Percentiles rank a stretch among this genome's conserved stretches.
Conservation (phyloP, 768 basidiomycete species). For the Lepiota venenata region DNA sequence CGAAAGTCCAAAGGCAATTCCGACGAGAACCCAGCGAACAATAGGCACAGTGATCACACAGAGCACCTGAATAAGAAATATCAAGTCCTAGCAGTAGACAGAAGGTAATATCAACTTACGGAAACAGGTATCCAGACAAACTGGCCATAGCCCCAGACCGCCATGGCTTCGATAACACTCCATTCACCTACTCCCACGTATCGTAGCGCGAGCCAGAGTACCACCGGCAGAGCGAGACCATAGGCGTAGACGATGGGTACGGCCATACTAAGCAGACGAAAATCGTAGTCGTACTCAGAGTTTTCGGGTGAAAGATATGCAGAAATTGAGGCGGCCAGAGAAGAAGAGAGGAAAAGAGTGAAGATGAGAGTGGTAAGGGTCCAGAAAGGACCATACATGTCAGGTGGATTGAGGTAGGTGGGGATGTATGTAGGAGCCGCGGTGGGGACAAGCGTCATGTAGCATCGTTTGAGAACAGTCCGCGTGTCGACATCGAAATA, state of each 20-base stretch:
- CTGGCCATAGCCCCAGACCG: slow-evolving; percentile 78
- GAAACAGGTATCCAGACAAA: slow-evolving; percentile 90
- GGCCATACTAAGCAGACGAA: slow-evolving; percentile 79
- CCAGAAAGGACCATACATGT: slow-evolving; percentile 96
- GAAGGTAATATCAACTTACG: slow-evolving; percentile 35
- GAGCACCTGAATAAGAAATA: slow-evolving; percentile 47
- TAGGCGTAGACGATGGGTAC: slow-evolving; percentile 86
- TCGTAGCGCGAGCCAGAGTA: slow-evolving; percentile 81
- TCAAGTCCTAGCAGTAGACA: not conserved
- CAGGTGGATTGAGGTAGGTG: slow-evolving; percentile 62
- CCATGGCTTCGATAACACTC: slow-evolving; percentile 79
- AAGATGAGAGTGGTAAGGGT: slow-evolving; percentile 94
- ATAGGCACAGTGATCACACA: slow-evolving; percentile 85
- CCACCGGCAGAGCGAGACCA: slow-evolving; percentile 74
- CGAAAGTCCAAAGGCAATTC: slow-evolving; percentile 70
- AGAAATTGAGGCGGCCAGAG: slow-evolving; percentile 83
- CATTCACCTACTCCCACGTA: slow-evolving; percentile 91
- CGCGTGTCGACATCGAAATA: slow-evolving; percentile 89
- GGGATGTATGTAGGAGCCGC: slow-evolving; percentile 56
- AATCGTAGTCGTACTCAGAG: slow-evolving; percentile 73
- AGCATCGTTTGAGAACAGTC: slow-evolving; percentile 72
- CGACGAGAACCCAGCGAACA: slow-evolving; percentile 78
- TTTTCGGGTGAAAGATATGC: slow-evolving; percentile 72
- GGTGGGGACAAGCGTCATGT: slow-evolving; percentile 74
- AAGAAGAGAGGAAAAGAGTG: slow-evolving; percentile 89